Conservation (phyloP, 2,329 filamentous ascomycete species). For the Fusarium oxysporum region DNA sequence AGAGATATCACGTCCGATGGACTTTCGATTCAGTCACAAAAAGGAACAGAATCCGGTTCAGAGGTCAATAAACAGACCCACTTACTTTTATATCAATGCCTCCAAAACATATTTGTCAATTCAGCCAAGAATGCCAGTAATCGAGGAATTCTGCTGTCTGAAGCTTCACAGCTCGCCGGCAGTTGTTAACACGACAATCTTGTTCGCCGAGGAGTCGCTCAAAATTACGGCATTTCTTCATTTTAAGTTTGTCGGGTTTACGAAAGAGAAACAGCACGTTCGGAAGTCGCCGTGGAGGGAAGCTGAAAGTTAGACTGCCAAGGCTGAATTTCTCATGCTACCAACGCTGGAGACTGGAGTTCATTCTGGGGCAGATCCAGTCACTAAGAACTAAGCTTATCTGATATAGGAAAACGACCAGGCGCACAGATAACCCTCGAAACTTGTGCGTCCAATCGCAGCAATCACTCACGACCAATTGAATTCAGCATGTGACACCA, state of each 20-base stretch:
- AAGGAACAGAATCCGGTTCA: rapidly evolving
- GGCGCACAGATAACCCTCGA: background rate
- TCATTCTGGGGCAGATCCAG: background rate
- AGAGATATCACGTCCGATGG: rapidly evolving
- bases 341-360: background rate
- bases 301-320: background rate
- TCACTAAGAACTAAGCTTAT: constrained; percentile 3
- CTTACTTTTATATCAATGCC: background rate
- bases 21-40: rapidly evolving
- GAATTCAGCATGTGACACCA: background rate
- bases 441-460: background rate
- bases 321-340: background rate
- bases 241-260: background rate
- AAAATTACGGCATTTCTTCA: background rate
- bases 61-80: rapidly evolving
- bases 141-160: rapidly evolving
- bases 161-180: background rate
- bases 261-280: background rate
- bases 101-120: too few species aligned
- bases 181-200: background rate
- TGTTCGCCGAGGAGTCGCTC: background rate
- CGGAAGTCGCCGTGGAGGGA: background rate
- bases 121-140: too few species aligned
- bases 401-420: background rate
- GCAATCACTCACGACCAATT: background rate